Base-by-base conservation (phyloP, 768 basidiomycete genomes). In the Lentinula sp. region DNA sequence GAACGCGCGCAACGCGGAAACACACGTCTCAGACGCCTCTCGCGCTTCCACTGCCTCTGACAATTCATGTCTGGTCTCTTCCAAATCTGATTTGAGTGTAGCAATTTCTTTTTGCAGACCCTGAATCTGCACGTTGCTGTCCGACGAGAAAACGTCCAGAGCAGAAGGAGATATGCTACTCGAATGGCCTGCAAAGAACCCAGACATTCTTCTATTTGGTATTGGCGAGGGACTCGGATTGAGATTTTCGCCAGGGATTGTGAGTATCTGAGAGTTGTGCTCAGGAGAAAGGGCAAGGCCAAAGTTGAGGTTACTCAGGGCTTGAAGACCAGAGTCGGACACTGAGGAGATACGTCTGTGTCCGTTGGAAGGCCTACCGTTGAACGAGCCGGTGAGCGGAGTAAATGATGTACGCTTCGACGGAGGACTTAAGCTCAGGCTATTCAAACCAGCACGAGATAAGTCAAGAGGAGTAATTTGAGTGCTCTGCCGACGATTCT, bases 1-100 rank as follows among this genome's bases (percentile, higher is more conserved):
- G 69, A 89, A 98, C 61, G 86, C 88, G 40, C 94, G 81, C 46
- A 98, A 76, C 0, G 89, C 91, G 59, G 83, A 85, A 64, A 91
- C 85, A 69, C 93, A 95, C 0, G 82, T 82, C 65, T 98, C 94
- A 39, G 89, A 91, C 3, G 95, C 95, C 68, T 93, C 87, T 52
- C 86, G 80, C 2, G 91, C 93, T 72, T 98, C 95, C 63, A 83
- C 87, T 1, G 86, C 80, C 68, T 96, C 94, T 42, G 69, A 76
- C 50, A 96, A 74, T 61, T 93, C 89, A 62, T 83, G 80, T 66
- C 83, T 83, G 16, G 81, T 77, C 34, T 80, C 82, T 37, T 87
- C 85, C 16, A 95, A 71, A 59, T 89, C 84, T 23, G 78, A 70
- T 65, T 84, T 84, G 60, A 87, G 65, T 1, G 75, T 65, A 46